Evolutionary conservation across 306 rosid species (phyloP), one percentile per base, ranked within the genome.

Genomic region (Gastrolobium bilobum): DNA sequence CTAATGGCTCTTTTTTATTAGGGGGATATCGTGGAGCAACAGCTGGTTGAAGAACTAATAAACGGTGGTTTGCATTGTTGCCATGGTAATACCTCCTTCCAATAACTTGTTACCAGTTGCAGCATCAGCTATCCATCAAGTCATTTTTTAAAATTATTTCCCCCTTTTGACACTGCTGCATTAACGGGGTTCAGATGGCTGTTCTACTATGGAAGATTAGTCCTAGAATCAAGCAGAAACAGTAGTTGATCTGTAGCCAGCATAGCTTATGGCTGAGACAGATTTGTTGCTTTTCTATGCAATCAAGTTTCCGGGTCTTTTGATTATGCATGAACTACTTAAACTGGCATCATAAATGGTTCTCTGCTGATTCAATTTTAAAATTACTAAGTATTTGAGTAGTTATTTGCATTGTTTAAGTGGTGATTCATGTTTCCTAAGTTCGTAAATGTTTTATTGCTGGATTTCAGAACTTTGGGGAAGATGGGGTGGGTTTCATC

Each of bases 381-480:
- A 74, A 71, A 76, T 35, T 35, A 51, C 53, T 7, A 39, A 34
- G 44, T 77, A 43, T 83, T 39, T 72, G 35, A 61, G 53, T 87
- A 37, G 70, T 63, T 58, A 40, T 66, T 75, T 63, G n/a, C 43
- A 13, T 58, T 39, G 77, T 78, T 69, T 71, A 66, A 71, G 75
- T 58, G 29, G 4, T 20, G 51, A 72, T 60, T 56, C 69, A 69
- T 79, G 50, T 67, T 69, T 70, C 73, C 90, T 84, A 67, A 81
- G 88, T 82, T 48, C 1, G 73, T 30, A 53, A 71, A 33, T 69
- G 82, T 77, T 80, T 85, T 70, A 52, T 87, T 70, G 77, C 81
- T 88, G 83, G 84, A 85, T 84, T 81, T 85, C 88, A 87, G 90
- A 91, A 78, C 81, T 30, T 86, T 86, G 83, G 89, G 78, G 87